These are phyloP conservation scores for Colletotrichum spaethianum DNA, from an alignment of 2,329 filamentous ascomycete genomes.

Conservation along the genomic window DNA sequence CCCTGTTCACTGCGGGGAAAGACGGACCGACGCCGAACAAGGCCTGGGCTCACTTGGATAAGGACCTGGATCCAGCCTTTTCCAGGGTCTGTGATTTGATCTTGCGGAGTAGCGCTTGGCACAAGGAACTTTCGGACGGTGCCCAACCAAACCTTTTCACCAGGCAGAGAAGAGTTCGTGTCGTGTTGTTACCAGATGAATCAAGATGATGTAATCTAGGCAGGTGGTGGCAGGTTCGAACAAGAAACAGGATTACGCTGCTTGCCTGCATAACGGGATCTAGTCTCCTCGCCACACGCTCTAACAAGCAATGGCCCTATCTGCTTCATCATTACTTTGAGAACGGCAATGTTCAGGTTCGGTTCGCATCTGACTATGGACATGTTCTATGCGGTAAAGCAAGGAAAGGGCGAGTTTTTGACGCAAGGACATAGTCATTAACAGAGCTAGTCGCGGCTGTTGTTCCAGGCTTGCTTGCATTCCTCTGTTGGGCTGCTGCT, in stretches of 20 bases:
- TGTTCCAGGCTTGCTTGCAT: not conserved
- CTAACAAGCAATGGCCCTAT: too few relatives aligned
- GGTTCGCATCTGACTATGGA: not conserved
- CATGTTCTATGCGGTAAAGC: not conserved
- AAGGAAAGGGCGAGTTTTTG: too few relatives aligned
- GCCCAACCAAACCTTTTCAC: too few relatives aligned
- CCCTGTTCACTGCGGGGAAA: not conserved
- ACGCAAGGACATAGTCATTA: too few relatives aligned
- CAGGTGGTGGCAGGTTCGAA: not conserved
- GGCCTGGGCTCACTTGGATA: not conserved
- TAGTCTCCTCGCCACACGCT: too few relatives aligned
- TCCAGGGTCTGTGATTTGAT: not conserved
- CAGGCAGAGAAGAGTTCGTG: not conserved
- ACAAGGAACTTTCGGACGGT: not conserved
- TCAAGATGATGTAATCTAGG: not conserved
- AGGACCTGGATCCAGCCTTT: not conserved
- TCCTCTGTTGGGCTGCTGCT: not conserved
- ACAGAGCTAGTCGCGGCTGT: not conserved
- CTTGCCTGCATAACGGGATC: too few relatives aligned
- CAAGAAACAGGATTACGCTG: too few relatives aligned
- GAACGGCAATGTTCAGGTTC: not conserved
- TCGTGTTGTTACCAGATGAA: not conserved
- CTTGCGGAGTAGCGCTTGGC: not conserved
- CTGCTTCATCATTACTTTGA: not conserved
- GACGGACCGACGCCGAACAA: not conserved